phyloP scores from a whole-genome alignment of 352 stramenopile species.

The Phytophthora uliginosa region DNA sequence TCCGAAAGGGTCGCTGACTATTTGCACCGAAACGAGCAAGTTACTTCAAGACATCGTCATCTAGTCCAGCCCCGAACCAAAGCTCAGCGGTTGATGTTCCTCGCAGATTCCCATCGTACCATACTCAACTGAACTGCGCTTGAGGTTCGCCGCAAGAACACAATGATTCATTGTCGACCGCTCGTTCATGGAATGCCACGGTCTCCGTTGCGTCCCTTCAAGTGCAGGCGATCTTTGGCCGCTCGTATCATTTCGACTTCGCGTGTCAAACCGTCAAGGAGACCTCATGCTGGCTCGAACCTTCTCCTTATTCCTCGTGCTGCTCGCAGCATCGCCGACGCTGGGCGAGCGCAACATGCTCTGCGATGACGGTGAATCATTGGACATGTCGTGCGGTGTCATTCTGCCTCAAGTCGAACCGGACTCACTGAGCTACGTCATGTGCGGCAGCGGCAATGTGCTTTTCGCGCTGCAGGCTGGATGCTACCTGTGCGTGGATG shows the following conservation, averaged over 20 bases:
- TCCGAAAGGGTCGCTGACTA: conserved; percentile 64
- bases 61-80: neutral
- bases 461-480: conserved; percentile 55
- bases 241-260: conserved; percentile 20
- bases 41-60: neutral
- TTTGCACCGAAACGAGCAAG: neutral
- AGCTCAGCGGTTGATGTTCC: neutral
- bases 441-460: conserved; percentile 22
- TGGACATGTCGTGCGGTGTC: conserved; percentile 26
- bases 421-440: conserved; percentile 4
- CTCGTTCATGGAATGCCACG: conserved; percentile 9
- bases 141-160: neutral
- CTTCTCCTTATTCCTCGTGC: neutral
- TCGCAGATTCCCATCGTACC: neutral
- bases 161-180: neutral
- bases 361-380: conserved; percentile 51
- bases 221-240: conserved; percentile 15
- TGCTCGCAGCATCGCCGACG: conserved; percentile 13
- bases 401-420: neutral
- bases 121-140: neutral
- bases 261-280: conserved; percentile 19
- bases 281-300: conserved; percentile 7
- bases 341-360: conserved; percentile 26
- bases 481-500: conserved; percentile 66
- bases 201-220: conserved; percentile 31